Evolutionary conservation across 768 basidiomycete genomes (phyloP), one percentile per base, ranked within the genome.

Genomic region (Rubroboletus satanas): DNA sequence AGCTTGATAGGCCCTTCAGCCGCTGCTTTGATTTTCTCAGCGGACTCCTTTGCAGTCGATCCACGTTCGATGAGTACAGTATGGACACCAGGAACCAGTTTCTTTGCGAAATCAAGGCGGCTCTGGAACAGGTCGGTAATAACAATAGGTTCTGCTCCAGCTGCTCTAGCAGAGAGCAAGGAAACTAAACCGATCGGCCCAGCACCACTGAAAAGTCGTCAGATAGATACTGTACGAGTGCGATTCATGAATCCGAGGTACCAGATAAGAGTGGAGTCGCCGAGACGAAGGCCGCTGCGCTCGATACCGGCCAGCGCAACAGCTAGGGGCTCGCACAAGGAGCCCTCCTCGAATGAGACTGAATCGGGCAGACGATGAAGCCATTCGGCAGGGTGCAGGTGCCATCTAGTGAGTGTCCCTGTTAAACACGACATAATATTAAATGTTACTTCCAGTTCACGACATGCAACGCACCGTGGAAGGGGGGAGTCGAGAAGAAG

Each of bases 401-500:
- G 84, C 80, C 81, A 85, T 52, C 84, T 76, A 15, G 82, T 83
- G 43, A 85, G 66, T 41, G 84, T 85, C 44, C 83, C 83, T 85
- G 54, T 23, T 31, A 35, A 37, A 49, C 11, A 12, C 17, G 45
- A 44, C 15, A 42, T 3, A 4, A 17, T 9, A 15, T 58, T 31
- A 54, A 33, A 11, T 12, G 14, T 17, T 7, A 46, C n/a, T 28
- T 44, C n/a, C 5, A 12, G 18, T 41, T 28, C 33, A 38, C 7
- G 31, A 45, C 29, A 18, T 17, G 14, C 21, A 21, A 21, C 68
- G 32, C 55, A 82, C 84, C 84, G 56, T 85, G 84, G 70, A 75
- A 85, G 5, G 85, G 85, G 21, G 85, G 85, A 1, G 85, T 86
- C 11, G 85, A 87, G 66, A 87, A 84, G 71, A 87, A 87, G 33